A percentile compares a stretch with the other conserved stretches of the same genome.
Conservation (phyloP, 768 basidiomycete genomes). For the Phallus indusiatus region DNA sequence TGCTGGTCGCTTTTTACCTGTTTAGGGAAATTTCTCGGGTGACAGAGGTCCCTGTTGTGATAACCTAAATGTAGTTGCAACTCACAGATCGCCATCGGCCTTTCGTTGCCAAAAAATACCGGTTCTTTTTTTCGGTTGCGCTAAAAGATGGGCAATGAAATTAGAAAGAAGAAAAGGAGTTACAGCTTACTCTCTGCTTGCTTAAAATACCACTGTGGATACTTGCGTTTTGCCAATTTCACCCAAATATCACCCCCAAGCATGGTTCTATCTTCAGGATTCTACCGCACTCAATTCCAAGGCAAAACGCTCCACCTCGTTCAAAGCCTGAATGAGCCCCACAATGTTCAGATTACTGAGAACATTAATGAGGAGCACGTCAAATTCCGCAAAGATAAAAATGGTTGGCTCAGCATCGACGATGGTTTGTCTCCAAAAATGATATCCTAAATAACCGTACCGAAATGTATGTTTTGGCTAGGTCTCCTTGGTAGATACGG, state of each 20-base stretch:
- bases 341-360: background rate
- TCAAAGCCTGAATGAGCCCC: background rate
- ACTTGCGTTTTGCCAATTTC: too few species aligned
- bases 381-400: background rate
- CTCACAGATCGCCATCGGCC: too few species aligned
- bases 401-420: background rate
- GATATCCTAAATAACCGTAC: background rate
- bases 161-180: too few species aligned
- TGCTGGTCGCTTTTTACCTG: too few species aligned
- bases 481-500: background rate
- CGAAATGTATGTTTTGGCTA: background rate
- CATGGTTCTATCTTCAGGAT: background rate
- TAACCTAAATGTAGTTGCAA: too few species aligned
- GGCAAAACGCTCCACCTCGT: background rate
- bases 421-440: background rate
- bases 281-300: background rate
- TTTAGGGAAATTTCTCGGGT: too few species aligned
- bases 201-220: too few species aligned
- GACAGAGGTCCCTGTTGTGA: too few species aligned
- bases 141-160: too few species aligned
- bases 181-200: too few species aligned
- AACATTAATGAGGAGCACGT: background rate
- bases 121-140: too few species aligned
- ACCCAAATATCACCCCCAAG: background rate
- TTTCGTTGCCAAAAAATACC: too few species aligned